phyloP scores from a whole-genome alignment of 495 filamentous ascomycete species.

The Physcia stellaris region DNA sequence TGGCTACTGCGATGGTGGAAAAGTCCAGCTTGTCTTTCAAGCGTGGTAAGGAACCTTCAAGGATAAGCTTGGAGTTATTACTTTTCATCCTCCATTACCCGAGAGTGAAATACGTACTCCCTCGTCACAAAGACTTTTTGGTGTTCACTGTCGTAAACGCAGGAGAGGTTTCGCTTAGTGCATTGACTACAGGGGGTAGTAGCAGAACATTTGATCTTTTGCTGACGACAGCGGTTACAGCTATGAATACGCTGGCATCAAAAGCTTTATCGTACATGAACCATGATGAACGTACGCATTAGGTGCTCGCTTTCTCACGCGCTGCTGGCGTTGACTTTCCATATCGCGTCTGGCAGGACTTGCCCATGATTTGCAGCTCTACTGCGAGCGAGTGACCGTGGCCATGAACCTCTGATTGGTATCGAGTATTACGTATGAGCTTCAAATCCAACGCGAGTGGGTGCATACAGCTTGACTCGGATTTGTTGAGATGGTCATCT shows the following conservation, averaged over 20 bases:
- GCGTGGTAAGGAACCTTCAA: constrained; percentile 26
- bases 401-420: no score
- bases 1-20: constrained; percentile 8
- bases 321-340: not conserved
- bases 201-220: constrained; percentile 33
- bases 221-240: constrained; percentile 29
- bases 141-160: constrained; percentile 26
- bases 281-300: constrained; percentile 23
- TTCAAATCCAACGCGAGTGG: no score
- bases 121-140: constrained; percentile 31
- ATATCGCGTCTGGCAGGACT: not conserved
- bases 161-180: constrained; percentile 28
- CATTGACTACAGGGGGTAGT: constrained; percentile 29
- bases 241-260: constrained; percentile 13
- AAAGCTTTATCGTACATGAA: not conserved
- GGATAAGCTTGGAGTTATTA: constrained; percentile 15
- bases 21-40: constrained; percentile 22
- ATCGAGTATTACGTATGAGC: no score
- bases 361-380: no score
- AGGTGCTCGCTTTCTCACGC: constrained; percentile 24
- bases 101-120: constrained; percentile 15
- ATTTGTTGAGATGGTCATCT: no score
- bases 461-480: no score
- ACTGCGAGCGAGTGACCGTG: not conserved
- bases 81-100: not conserved